Evolutionary conservation across 345 rosid genomes (phyloP).

Genomic region (Toxicodendron radicans): DNA sequence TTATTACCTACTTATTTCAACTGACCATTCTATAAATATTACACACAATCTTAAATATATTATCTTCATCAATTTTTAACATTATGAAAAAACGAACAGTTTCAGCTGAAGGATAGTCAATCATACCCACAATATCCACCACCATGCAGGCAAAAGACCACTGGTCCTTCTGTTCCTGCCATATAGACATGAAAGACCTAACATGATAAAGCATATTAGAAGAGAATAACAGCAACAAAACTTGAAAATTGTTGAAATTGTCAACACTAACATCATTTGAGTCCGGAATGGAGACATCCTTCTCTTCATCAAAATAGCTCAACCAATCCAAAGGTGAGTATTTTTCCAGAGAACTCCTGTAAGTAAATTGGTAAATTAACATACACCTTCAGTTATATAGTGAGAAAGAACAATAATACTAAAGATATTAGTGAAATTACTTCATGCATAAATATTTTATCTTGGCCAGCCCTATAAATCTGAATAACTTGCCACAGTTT

Average conservation of each 20-base stretch:
- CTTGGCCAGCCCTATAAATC: neutral
- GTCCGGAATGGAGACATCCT: slow-evolving; percentile 63
- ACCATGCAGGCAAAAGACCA: slow-evolving; percentile 89
- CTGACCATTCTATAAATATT: too few relatives aligned
- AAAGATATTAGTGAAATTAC: neutral
- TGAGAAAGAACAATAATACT: neutral
- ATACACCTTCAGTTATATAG: neutral
- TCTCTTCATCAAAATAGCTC: slow-evolving; percentile 70
- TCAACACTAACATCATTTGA: slow-evolving; percentile 60
- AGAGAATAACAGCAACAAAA: slow-evolving; percentile 15
- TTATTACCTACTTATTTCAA: too few relatives aligned
- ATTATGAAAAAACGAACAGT: neutral
- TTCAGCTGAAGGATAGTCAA: neutral
- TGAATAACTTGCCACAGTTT: neutral
- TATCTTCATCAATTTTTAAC: neutral
- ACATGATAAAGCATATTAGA: slow-evolving; percentile 35
- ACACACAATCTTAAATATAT: too few relatives aligned
- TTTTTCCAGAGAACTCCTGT: slow-evolving; percentile 55
- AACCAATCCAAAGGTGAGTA: slow-evolving; percentile 74
- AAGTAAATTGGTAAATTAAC: neutral
- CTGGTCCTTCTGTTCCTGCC: slow-evolving; percentile 91
- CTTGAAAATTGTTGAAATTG: slow-evolving; percentile 1
- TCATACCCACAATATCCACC: slow-evolving; percentile 93
- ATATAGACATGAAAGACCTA: slow-evolving; percentile 90
- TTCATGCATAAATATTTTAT: neutral